Evolutionary conservation across 1,139 yeast species (phyloP), one percentile per base, ranked within the genome.

Genomic region (Petasospora rhodanensis): DNA sequence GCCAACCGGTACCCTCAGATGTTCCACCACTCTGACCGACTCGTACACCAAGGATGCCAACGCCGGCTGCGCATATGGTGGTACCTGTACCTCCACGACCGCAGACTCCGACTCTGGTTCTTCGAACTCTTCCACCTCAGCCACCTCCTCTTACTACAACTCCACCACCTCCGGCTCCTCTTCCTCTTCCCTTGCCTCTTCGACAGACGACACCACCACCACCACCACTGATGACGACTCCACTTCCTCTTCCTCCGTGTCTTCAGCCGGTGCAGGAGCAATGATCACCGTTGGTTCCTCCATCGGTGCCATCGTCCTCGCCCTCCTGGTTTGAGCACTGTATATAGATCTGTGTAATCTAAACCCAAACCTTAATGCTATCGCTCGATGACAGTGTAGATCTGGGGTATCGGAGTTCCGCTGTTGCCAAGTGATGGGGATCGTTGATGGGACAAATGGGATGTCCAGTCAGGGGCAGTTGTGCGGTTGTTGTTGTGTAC

Each of bases 1-100:
- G 31, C 58, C 58, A 42, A 54, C 59, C 23, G 59, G 57, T 37
- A 50, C 58, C 14, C 28, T 42, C 32, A 46, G 50, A 45, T 48
- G 52, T 29, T 42, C 47, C 17, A 48, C 51, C 16, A 40, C 53
- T 26, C 46, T 54, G 46, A 42, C 48, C 26, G 49, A 45, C 28
- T 39, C 42, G 14, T 45, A 49, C 44, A 50, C 52, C 40, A 41
- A 26, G 16, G 52, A 46, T 22, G 46, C 45, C 40, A 35, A 35
- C 27, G 32, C 34, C 18, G 47, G 40, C 11, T 44, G 48, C 36
- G 28, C 19, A 5, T 44, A 37, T 34, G 26, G 35, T 11, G 48
- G 48, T 26, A 33, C 29, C 16, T 44, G 48, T 30, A 26, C 31
- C 13, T 28, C 38, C 6, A 14, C 34, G 10, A 26, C 39, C 6